Base-by-base conservation (phyloP, 805 yeast genomes). In the Starmera quercuum region DNA sequence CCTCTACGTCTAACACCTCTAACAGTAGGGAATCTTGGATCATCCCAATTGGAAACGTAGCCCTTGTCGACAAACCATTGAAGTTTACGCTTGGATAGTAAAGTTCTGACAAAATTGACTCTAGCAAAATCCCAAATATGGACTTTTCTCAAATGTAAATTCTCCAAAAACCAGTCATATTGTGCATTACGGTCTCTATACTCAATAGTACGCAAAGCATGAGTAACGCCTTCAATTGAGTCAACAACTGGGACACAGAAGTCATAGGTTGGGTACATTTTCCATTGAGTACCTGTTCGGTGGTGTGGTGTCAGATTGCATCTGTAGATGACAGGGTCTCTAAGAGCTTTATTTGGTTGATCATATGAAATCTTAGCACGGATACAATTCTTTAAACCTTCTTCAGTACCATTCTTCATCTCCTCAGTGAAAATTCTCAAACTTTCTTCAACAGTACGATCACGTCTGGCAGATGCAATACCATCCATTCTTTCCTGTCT, bases 1-100 rank as follows among this genome's bases (percentile, higher is more conserved):
- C 99, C 99, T 70, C 99, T 83, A 73, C 98, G 81, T 71, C 97
- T 85, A 34, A 90, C 96, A 69, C 99, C 99, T 63, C 97, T 81
- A 26, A 92, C 95, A 30, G 99, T 92, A 48, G 99, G 99, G 86
- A 92, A 92, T 62, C 99, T 76, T 50, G 99, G 98, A 62, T 92
- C 29, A 56, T 92, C 97, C 99, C 99, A 92, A 66, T 86, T 87
- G 17, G 73, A 53, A 38, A 92, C 99, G 50, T 81, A 70, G 28
- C 75, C 68, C 60, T 85, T 82, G 68, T 92, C 97, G 42, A 92
- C 98, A 63, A 92, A 87, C 98, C 98, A 92, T 68, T 94, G 98
- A 57, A 92, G 73, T 71, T 92, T 92, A 70, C 99, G 83, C 80
- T 92, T 92, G 41, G 96, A 86, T 41, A 92, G 70, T 58, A 92